Conservation (phyloP, 2,329 filamentous ascomycete genomes). For the Diplodia sapinea region DNA sequence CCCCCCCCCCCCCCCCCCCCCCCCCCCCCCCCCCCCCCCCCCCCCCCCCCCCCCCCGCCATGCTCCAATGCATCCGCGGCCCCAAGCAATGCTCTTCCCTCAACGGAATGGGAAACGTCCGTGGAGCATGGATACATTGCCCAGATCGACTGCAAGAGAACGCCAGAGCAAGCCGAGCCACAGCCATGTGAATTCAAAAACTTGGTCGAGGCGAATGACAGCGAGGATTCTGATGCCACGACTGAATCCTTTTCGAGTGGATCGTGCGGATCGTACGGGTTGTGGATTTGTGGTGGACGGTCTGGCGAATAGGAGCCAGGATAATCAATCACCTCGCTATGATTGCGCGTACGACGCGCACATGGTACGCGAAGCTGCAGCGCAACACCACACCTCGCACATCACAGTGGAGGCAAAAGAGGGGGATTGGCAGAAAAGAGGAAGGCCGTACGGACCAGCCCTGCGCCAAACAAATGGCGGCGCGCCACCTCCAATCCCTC, state of each 20-base stretch:
- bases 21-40: too few species aligned
- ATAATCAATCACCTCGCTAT: constrained; percentile 1
- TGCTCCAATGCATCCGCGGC: neutral
- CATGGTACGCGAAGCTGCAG: neutral
- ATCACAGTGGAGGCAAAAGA: constrained; percentile 17
- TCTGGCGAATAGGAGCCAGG: neutral
- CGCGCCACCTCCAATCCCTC: constrained; percentile 8
- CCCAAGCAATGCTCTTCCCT: neutral
- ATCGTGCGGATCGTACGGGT: neutral
- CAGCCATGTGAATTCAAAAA: neutral
- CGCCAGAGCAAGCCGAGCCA: neutral
- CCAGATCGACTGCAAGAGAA: neutral
- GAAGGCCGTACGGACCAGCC: constrained; percentile 6
- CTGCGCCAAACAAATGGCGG: neutral
- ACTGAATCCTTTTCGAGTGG: neutral
- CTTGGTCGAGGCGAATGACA: neutral
- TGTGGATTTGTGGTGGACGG: neutral
- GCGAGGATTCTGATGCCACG: neutral
- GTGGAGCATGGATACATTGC: neutral
- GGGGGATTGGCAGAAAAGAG: constrained; percentile 5
- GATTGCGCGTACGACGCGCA: constrained; percentile 1
- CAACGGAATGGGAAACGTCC: neutral
- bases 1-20: too few species aligned
- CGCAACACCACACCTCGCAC: constrained; percentile 7
- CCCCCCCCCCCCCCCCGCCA: too few species aligned